These are phyloP conservation scores for Pichia nakasei DNA, from an alignment of 805 yeast species.

Conservation along the genomic window DNA sequence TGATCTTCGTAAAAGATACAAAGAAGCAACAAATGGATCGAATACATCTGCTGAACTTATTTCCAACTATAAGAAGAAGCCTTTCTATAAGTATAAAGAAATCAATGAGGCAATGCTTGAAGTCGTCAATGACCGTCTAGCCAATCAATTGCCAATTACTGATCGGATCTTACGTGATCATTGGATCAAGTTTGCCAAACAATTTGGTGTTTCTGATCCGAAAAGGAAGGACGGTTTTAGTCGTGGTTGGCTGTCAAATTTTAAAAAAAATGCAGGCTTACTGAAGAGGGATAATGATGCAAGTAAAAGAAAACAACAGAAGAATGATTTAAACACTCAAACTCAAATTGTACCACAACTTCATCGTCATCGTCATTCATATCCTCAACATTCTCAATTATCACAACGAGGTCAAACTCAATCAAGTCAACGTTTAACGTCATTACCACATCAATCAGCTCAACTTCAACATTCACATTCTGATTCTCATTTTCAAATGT, in stretches of 20 bases:
- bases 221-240: slow-evolving; percentile 45
- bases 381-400: not conserved
- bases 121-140: slow-evolving; percentile 37
- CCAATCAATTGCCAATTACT: slow-evolving; percentile 37
- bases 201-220: slow-evolving; percentile 52
- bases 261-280: slow-evolving; percentile 31
- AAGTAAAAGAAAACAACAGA: too few relatives aligned
- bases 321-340: not conserved
- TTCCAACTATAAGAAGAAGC: slow-evolving; percentile 33
- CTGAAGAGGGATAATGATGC: not conserved
- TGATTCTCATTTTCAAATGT: not conserved
- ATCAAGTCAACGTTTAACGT: not conserved
- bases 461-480: not conserved
- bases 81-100: slow-evolving; percentile 45
- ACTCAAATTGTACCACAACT: not conserved
- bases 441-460: not conserved
- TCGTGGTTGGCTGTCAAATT: slow-evolving; percentile 57
- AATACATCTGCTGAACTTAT: slow-evolving; percentile 16
- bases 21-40: slow-evolving; percentile 24
- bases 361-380: not conserved
- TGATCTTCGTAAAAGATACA: slow-evolving; percentile 38
- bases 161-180: slow-evolving; percentile 49
- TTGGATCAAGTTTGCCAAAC: slow-evolving; percentile 48
- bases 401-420: not conserved
- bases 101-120: slow-evolving; percentile 53